Base-by-base conservation (phyloP, 116 monocot genomes). In the Thalassia testudinum region DNA sequence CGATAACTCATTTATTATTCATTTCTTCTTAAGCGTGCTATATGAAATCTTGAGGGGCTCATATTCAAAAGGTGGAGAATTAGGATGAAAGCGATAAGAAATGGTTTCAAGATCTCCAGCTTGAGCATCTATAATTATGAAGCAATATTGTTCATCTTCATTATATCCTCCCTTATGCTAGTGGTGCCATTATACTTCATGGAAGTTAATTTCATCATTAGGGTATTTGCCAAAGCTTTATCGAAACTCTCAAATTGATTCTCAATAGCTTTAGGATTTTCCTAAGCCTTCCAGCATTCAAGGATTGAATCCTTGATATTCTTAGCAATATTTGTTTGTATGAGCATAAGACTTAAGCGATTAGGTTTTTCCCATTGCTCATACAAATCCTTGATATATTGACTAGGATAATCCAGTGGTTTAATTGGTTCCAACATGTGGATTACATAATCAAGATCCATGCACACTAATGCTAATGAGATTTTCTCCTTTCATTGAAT, bases 61-160 rank as follows among this genome's bases (percentile, higher is more conserved):
- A 40, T 65, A 65, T 26, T 65, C 2, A 15, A 16, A 38, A 5
- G 56, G 56, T 2, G 56, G 37, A 1, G 49, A 37, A 19, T 30
- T 0, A 65, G 34, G 10, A 65, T 49, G 23, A 65, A 65, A 44
- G 49, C 37, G 1, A 65, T 56, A 11, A 65, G n/a, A 11, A 57
- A 65, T 7, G 29, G 0, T 4, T 65, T 48, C 1, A 56, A 34
- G 18, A 65, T 48, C 10, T 56, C 44, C 0, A 49, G 21, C 23
- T 65, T 0, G 0, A 65, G 28, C 0, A 0, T 0, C n/a, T 49
- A 37, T 4, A 57, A n/a, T 7, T 49, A 30, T 37, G 56, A 15
- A 23, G 24, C 34, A 3, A 49, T 27, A 19, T 65, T 47, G 10
- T 37, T 49, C 57, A 57, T 57, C 12, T 57, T 18, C 48, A 65